A percentile compares a stretch with the other conserved stretches of the same genome.
Evolutionary conservation across 129 eudicot species (phyloP).

Genomic region (Tanacetum coccineum): DNA sequence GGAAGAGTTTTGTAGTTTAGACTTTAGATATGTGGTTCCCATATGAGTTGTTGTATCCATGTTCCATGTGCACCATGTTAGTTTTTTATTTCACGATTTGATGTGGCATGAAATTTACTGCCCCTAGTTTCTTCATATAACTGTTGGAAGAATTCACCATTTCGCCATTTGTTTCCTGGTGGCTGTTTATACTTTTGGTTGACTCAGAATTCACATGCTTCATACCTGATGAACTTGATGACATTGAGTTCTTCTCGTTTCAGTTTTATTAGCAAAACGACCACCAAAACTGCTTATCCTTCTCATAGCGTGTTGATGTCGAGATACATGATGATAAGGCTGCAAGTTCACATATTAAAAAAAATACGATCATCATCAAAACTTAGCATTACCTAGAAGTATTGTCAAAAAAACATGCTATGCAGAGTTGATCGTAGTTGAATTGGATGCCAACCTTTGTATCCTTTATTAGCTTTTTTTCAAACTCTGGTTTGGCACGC

Average conservation of each 20-base stretch:
- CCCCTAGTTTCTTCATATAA: conserved; percentile 25
- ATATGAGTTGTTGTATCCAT: no score
- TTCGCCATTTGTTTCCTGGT: conserved; percentile 27
- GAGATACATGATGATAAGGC: conserved; percentile 93
- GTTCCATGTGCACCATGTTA: no score
- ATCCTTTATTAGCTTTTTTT: conserved; percentile 71
- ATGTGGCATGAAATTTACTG: no score
- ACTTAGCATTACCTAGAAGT: neutral
- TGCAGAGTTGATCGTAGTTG: neutral
- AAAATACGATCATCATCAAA: neutral
- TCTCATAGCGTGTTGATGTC: conserved; percentile 87
- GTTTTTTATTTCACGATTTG: no score
- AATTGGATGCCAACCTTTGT: no score
- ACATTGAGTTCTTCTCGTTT: conserved; percentile 36
- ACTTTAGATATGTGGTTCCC: conserved; percentile 30
- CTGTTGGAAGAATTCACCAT: conserved; percentile 25
- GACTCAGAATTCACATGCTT: conserved; percentile 34
- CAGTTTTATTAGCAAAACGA: conserved; percentile 78
- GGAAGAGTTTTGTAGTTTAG: conserved; percentile 45
- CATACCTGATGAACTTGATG: conserved; percentile 42
- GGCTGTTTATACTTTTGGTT: conserved; percentile 22
- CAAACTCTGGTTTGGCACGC: conserved; percentile 89
- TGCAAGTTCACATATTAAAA: conserved; percentile 12
- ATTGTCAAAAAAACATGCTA: neutral
- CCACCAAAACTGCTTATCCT: conserved; percentile 76